Evolutionary conservation across 805 yeast species (phyloP), one percentile per base, ranked within the genome.

Genomic region (Starmerella lactis-condensi): DNA sequence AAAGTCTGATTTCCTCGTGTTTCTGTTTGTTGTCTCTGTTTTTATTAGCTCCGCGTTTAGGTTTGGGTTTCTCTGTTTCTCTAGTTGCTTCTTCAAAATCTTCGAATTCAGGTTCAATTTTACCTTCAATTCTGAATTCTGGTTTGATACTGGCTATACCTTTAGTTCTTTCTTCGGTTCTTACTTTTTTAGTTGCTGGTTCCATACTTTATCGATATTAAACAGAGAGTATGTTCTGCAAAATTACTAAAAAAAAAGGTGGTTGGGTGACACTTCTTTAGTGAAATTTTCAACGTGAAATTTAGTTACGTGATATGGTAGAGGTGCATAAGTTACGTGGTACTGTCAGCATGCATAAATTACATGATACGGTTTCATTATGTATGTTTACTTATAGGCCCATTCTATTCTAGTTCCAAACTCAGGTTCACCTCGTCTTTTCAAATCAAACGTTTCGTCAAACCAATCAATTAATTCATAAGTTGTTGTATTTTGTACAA

Each of bases 381-480:
- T n/a, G n/a, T n/a, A n/a, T n/a, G n/a, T 6, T 16, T 23, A 14
- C 12, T 14, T 20, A 4, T 33, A 54, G 6, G 64, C 67, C 32
- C 70, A 61, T 5, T 62, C 69, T 0, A 51, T 51, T 2, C 54
- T 51, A 10, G 57, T 51, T 1, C 75, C 94, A 54, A 75, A 89
- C 0, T 75, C 82, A 1, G 43, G 50, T 15, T 85, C 92, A 2
- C 70, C 72, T 2, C 60, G 56, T 40, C 95, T 60, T 39, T 62
- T 70, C 36, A 89, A 54, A 2, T 63, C 60, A 50, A 83, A 85
- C 26, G 64, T 56, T 0, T 43, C 40, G 48, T 89, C 96, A 46
- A 89, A 69, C 77, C 82, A 85, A 46, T 79, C 92, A 14, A 81
- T 50, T 44, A 85, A 51, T 36, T 75, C 77, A 5, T 71, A 60